Percentiles rank a stretch among this genome's conserved stretches.
phyloP scores from a whole-genome alignment of 495 filamentous ascomycete species.

The Lasiosphaeria hispida region DNA sequence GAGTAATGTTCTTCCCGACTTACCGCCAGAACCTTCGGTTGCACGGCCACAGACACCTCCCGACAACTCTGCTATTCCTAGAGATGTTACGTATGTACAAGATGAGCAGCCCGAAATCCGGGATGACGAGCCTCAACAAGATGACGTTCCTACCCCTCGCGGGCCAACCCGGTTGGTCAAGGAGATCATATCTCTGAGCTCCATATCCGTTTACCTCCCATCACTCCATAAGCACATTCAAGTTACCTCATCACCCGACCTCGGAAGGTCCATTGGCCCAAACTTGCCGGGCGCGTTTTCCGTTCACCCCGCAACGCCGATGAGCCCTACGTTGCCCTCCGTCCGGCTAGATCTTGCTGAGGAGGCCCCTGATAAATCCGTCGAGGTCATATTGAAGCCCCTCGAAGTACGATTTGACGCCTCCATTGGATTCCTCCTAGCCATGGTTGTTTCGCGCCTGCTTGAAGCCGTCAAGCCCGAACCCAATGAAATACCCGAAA shows the following conservation, averaged over 20 bases:
- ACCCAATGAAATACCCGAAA: constrained; percentile 19
- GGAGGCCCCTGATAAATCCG: constrained; percentile 31
- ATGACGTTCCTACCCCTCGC: constrained; percentile 43
- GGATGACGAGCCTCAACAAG: constrained; percentile 25
- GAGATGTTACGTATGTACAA: not conserved
- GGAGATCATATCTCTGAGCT: constrained; percentile 42
- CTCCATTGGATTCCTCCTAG: constrained; percentile 63
- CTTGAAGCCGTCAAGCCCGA: constrained; percentile 42
- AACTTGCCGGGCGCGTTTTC: constrained; percentile 60
- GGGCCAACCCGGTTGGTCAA: constrained; percentile 48
- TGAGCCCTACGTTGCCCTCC: constrained; percentile 21
- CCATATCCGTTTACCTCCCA: constrained; percentile 45
- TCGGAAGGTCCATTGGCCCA: constrained; percentile 38
- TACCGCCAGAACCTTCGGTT: not conserved
- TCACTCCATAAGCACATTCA: constrained; percentile 38
- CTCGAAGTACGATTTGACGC: constrained; percentile 63
- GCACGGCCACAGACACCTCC: constrained; percentile 10
- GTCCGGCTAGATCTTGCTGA: constrained; percentile 2
- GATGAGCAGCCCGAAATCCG: not conserved
- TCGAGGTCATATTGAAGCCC: constrained; percentile 58
- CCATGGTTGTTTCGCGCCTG: constrained; percentile 57
- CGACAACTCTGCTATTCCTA: not conserved
- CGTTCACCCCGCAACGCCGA: constrained; percentile 36
- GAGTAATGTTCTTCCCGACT: not conserved
- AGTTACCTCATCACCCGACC: constrained; percentile 19